Conservation (phyloP, 768 basidiomycete species). For the Psilocybe azurescens region DNA sequence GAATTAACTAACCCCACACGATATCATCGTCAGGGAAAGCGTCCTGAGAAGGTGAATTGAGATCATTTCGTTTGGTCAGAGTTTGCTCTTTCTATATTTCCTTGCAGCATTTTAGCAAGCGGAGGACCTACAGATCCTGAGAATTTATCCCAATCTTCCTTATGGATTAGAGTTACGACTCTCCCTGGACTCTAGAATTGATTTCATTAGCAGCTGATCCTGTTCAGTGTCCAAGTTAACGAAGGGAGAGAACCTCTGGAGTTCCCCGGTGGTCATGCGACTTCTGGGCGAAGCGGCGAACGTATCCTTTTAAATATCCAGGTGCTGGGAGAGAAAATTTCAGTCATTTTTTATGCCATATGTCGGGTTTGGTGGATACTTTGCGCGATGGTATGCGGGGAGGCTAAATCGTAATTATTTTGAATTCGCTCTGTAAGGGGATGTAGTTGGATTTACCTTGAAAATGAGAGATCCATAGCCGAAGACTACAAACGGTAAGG, state of each 20-base stretch:
- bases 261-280: slow-evolving; percentile 95
- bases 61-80: no score
- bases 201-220: background rate
- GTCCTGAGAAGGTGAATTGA: slow-evolving; percentile 46
- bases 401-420: slow-evolving; percentile 51
- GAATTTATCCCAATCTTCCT: slow-evolving; percentile 85
- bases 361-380: slow-evolving; percentile 40
- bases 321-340: slow-evolving; percentile 46
- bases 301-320: slow-evolving; percentile 90
- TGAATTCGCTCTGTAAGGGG: background rate
- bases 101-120: no score
- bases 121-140: slow-evolving; percentile 59
- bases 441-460: slow-evolving; percentile 57
- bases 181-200: slow-evolving; percentile 73
- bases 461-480: slow-evolving; percentile 94
- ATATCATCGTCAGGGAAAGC: slow-evolving; percentile 73
- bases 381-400: slow-evolving; percentile 79
- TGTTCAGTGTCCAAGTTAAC: background rate
- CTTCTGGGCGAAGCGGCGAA: slow-evolving; percentile 87
- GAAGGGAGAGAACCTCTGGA: slow-evolving; percentile 58
- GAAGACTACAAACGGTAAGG: slow-evolving; percentile 71
- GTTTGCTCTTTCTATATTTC: no score
- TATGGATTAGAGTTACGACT: slow-evolving; percentile 89
- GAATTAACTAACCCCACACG: slow-evolving; percentile 72
- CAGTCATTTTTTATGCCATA: background rate